Evolutionary conservation across 768 basidiomycete species (phyloP).

Genomic region (Royoungia palumana): DNA sequence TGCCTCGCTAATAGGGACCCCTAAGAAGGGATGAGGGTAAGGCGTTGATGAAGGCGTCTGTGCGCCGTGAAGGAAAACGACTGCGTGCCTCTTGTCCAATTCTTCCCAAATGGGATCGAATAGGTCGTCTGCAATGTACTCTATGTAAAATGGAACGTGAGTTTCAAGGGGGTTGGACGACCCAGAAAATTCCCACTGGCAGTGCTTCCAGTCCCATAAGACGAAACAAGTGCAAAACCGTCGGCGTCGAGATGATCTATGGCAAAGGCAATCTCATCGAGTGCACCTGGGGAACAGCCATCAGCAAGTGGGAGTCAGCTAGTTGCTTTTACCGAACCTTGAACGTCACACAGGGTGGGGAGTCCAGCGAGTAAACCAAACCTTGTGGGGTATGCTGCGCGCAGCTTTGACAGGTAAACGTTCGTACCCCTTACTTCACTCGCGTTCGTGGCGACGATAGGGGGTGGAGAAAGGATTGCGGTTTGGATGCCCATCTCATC

Average conservation of each 20-base stretch:
- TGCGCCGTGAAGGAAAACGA: conserved; percentile 72
- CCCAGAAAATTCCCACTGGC: conserved; percentile 43
- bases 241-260: conserved; percentile 60
- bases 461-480: conserved; percentile 66
- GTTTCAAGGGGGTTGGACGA: neutral
- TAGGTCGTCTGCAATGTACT: conserved; percentile 60
- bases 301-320: conserved; percentile 7
- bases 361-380: conserved; percentile 72
- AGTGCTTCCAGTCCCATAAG: conserved; percentile 52
- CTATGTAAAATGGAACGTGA: conserved; percentile 38
- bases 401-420: conserved; percentile 43
- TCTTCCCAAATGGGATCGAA: conserved; percentile 73
- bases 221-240: conserved; percentile 65
- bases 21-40: conserved; percentile 59
- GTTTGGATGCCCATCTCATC: conserved; percentile 52
- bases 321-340: conserved; percentile 39
- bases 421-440: conserved; percentile 47
- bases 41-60: conserved; percentile 64
- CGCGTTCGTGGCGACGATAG: conserved; percentile 46
- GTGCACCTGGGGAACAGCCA: conserved; percentile 40
- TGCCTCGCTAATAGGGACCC: conserved; percentile 69
- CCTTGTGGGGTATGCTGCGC: conserved; percentile 45
- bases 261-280: conserved; percentile 58
- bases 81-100: conserved; percentile 52
- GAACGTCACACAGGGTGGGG: conserved; percentile 58